phyloP scores from a whole-genome alignment of 306 rosid species.

The Vigna radiata region DNA sequence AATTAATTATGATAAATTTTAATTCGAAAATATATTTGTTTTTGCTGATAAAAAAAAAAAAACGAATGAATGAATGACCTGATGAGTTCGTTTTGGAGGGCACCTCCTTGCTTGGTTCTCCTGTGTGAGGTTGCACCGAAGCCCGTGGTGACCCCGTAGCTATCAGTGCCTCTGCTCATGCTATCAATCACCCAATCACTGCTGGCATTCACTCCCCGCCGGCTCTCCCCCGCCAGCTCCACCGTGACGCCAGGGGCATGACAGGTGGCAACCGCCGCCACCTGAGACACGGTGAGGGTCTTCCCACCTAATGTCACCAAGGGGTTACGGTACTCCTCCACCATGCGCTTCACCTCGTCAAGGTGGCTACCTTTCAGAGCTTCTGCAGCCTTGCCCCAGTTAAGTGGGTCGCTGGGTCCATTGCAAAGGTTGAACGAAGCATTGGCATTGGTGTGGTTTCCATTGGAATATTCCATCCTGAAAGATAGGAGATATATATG shows the following conservation, averaged over 20 bases:
- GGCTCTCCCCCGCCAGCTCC: constrained; percentile 60
- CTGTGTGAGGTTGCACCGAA: constrained; percentile 95
- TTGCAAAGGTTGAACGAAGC: constrained; percentile 42
- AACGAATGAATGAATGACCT: constrained; percentile 50
- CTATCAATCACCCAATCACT: constrained; percentile 89
- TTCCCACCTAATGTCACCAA: constrained; percentile 69
- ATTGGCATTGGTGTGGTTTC: too few species aligned
- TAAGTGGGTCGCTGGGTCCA: constrained; percentile 52
- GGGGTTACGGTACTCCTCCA: constrained; percentile 67
- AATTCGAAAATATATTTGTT: too few species aligned
- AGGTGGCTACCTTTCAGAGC: constrained; percentile 73
- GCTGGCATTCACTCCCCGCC: constrained; percentile 69
- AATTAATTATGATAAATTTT: too few species aligned
- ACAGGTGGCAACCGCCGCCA: constrained; percentile 70
- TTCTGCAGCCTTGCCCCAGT: constrained; percentile 77
- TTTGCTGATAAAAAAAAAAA: too few species aligned
- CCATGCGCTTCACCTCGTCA: constrained; percentile 82
- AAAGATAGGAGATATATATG: not conserved
- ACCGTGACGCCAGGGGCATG: constrained; percentile 46
- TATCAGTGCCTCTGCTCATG: constrained; percentile 78
- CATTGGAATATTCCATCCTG: constrained; percentile 28
- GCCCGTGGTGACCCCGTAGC: constrained; percentile 90
- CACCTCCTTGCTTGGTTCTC: constrained; percentile 88
- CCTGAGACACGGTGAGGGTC: constrained; percentile 66
- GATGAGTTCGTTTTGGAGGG: constrained; percentile 89